These are phyloP conservation scores for Eimeria praecox DNA, from an alignment of 169 alveolate species.

Conservation along the genomic window DNA sequence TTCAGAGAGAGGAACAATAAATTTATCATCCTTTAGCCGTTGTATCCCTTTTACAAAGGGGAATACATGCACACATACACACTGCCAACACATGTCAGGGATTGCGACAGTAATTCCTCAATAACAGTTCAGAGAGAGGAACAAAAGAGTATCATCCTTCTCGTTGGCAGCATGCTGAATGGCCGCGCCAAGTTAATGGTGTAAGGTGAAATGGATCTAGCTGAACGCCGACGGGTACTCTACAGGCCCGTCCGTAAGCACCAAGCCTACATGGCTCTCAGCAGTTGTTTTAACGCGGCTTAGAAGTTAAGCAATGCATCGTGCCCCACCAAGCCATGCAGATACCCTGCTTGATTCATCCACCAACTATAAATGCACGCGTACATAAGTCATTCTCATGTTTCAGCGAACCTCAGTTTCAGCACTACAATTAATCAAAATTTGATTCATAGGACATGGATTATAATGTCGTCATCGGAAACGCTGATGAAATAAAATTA, in stretches of 20 bases:
- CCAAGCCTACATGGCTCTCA: constrained; percentile 48
- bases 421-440: constrained; percentile 19
- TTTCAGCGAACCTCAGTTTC: constrained; percentile 47
- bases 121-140: constrained; percentile 29
- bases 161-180: not conserved
- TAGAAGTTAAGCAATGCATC: not conserved
- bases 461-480: constrained; percentile 27
- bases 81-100: too few species aligned
- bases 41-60: too few species aligned
- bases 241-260: not conserved
- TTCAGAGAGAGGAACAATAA: too few species aligned
- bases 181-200: not conserved
- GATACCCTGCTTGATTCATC: constrained; percentile 32
- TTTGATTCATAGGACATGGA: constrained; percentile 57
- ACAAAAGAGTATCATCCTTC: constrained; percentile 46
- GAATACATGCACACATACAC: too few species aligned
- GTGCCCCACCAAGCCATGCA: constrained; percentile 29
- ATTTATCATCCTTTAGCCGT: too few species aligned
- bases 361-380: not conserved
- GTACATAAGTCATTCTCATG: not conserved
- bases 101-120: constrained; percentile 67
- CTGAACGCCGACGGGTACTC: not conserved
- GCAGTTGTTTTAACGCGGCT: constrained; percentile 69
- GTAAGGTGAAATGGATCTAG: constrained; percentile 24
- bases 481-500: not conserved